phyloP scores from a whole-genome alignment of 2,329 filamentous ascomycete genomes.

The Talaromyces sp. region DNA sequence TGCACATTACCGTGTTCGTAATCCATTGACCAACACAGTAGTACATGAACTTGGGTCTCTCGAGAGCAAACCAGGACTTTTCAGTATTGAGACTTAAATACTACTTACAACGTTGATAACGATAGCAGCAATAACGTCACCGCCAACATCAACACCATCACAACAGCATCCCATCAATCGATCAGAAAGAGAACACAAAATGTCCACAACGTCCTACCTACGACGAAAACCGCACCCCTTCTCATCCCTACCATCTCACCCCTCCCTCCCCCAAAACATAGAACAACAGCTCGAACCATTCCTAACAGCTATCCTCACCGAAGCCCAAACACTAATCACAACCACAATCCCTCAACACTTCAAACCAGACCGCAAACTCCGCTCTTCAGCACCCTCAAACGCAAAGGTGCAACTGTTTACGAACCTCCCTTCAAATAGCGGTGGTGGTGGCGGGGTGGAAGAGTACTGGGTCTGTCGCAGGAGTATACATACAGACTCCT shows the following conservation, averaged over 20 bases:
- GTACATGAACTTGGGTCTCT: not conserved
- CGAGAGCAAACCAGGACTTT: not conserved
- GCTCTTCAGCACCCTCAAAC: conserved; percentile 30
- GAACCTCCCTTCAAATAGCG: not conserved
- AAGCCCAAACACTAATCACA: conserved; percentile 31
- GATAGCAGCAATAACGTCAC: not conserved
- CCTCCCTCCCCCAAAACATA: conserved; percentile 25
- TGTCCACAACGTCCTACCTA: conserved; percentile 24
- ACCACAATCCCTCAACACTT: conserved; percentile 27
- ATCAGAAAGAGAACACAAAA: not conserved
- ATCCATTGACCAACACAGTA: not conserved
- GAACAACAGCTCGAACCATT: conserved; percentile 24
- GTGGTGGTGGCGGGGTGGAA: not conserved
- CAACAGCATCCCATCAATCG: not conserved
- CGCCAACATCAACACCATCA: not conserved
- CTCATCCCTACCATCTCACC: conserved; percentile 32
- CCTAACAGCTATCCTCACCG: conserved; percentile 27
- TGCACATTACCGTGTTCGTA: not conserved
- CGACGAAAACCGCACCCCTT: conserved; percentile 31
- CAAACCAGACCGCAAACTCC: conserved; percentile 28
- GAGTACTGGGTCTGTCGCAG: conserved; percentile 46
- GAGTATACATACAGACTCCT: conserved; percentile 36
- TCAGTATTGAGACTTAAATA: not conserved
- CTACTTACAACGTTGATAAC: not conserved
- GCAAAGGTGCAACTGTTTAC: conserved; percentile 34